Evolutionary conservation across 345 rosid species (phyloP).

Genomic region (Lumnitzera racemosa): DNA sequence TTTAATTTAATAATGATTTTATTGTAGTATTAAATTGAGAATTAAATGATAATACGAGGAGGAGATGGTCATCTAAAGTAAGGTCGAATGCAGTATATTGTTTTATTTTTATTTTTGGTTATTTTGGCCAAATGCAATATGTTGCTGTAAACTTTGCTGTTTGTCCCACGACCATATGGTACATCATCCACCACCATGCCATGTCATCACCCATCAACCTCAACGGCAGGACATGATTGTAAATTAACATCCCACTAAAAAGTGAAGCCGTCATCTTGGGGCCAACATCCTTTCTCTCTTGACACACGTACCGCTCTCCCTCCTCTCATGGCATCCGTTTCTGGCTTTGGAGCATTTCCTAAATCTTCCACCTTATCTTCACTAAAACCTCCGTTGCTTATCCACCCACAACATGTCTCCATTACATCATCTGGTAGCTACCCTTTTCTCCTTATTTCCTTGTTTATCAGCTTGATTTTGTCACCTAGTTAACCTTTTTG

Average conservation of each 20-base stretch:
- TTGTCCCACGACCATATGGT: too few relatives aligned
- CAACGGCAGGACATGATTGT: background rate
- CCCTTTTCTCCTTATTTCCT: background rate
- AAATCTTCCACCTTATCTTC: slow-evolving; percentile 13
- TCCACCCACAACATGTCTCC: slow-evolving; percentile 11
- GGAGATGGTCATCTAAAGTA: too few relatives aligned
- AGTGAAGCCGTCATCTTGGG: slow-evolving; percentile 44
- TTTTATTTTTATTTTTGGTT: too few relatives aligned
- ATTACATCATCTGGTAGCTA: background rate
- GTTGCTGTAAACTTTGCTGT: too few relatives aligned
- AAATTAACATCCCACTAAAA: background rate
- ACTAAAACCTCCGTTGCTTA: slow-evolving; percentile 8
- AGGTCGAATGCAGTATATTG: too few relatives aligned
- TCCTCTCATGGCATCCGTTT: slow-evolving; percentile 52
- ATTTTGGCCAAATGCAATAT: too few relatives aligned
- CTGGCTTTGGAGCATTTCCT: slow-evolving; percentile 25
- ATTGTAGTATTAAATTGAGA: too few relatives aligned
- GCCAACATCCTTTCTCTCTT: slow-evolving; percentile 9
- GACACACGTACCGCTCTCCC: slow-evolving; percentile 2
- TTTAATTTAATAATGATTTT: too few relatives aligned
- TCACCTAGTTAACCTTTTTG: too few relatives aligned
- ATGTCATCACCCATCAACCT: background rate
- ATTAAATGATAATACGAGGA: too few relatives aligned
- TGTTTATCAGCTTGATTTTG: too few relatives aligned
- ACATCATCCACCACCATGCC: too few relatives aligned